phyloP scores from a whole-genome alignment of 345 rosid genomes.

The Turnera subulata region DNA sequence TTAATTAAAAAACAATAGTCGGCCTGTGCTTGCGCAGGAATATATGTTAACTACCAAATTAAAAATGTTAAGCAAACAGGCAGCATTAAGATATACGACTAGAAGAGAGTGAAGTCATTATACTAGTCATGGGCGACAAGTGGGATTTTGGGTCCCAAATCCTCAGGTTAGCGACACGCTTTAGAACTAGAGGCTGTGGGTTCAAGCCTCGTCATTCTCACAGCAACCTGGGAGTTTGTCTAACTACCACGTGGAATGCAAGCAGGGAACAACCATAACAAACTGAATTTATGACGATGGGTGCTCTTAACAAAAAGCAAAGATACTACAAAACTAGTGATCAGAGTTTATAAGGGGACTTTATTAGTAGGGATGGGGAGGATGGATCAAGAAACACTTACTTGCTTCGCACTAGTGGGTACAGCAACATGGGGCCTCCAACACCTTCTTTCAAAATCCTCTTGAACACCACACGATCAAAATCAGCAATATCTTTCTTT shows the following conservation, averaged over 20 bases:
- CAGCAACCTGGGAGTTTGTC: too few species aligned
- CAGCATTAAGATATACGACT: too few species aligned
- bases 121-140: not conserved
- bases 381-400: slow-evolving; percentile 27
- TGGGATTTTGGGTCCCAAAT: not conserved
- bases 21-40: too few species aligned
- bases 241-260: slow-evolving; percentile 31
- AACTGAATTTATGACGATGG: slow-evolving; percentile 5
- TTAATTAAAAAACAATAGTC: not conserved
- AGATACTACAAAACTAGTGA: not conserved
- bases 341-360: not conserved
- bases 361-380: not conserved
- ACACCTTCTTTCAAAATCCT: slow-evolving; percentile 59
- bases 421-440: slow-evolving; percentile 86
- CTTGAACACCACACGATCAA: slow-evolving; percentile 70
- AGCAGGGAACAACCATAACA: slow-evolving; percentile 14
- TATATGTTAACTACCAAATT: slow-evolving; percentile 23
- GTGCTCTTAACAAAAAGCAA: too few species aligned
- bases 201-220: slow-evolving; percentile 31
- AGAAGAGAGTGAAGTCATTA: not conserved
- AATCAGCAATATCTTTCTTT: slow-evolving; percentile 43
- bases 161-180: slow-evolving; percentile 10
- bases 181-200: not conserved
- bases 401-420: slow-evolving; percentile 86
- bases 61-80: not conserved